A percentile compares a stretch with the other conserved stretches of the same genome.
Conservation (phyloP, 352 stramenopile genomes). For the Globisporangium alternatum region DNA sequence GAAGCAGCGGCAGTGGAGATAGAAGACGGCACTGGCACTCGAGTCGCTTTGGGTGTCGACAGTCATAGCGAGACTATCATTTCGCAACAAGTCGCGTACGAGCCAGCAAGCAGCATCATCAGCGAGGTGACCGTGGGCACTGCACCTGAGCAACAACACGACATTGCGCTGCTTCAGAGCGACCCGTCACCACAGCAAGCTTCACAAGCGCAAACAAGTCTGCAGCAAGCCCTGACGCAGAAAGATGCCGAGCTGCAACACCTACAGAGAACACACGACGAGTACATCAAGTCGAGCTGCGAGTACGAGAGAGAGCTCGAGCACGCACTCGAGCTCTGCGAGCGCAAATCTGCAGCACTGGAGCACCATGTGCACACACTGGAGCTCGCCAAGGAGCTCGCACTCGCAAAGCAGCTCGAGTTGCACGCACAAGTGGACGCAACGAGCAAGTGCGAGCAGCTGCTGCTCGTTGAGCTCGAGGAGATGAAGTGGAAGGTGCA, state of each 20-base stretch:
- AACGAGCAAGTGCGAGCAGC: slow-evolving; percentile 26
- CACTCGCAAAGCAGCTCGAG: slow-evolving; percentile 18
- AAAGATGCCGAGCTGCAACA: slow-evolving; percentile 33
- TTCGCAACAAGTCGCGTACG: background rate
- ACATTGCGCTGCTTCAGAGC: too few species aligned
- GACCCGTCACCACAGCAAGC: background rate
- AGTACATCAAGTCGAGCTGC: slow-evolving; percentile 72
- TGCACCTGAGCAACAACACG: background rate
- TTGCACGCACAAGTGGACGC: slow-evolving; percentile 29
- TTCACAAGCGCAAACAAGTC: background rate
- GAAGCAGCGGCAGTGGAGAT: background rate
- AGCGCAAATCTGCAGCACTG: slow-evolving; percentile 32
- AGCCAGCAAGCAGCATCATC: background rate
- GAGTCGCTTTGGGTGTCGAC: background rate
- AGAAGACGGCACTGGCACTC: background rate
- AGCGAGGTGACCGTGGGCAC: background rate
- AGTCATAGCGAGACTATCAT: background rate
- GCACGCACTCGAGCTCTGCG: slow-evolving; percentile 50
- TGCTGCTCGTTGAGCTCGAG: slow-evolving; percentile 31
- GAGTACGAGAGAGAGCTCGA: slow-evolving; percentile 77
- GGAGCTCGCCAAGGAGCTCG: slow-evolving; percentile 29
- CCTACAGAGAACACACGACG: slow-evolving; percentile 62
- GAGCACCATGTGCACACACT: slow-evolving; percentile 27
- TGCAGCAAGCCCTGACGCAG: slow-evolving; percentile 7
- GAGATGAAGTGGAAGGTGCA: slow-evolving; percentile 71